Base-by-base conservation (phyloP, 768 basidiomycete species). In the Gymnopilus dilepis region DNA sequence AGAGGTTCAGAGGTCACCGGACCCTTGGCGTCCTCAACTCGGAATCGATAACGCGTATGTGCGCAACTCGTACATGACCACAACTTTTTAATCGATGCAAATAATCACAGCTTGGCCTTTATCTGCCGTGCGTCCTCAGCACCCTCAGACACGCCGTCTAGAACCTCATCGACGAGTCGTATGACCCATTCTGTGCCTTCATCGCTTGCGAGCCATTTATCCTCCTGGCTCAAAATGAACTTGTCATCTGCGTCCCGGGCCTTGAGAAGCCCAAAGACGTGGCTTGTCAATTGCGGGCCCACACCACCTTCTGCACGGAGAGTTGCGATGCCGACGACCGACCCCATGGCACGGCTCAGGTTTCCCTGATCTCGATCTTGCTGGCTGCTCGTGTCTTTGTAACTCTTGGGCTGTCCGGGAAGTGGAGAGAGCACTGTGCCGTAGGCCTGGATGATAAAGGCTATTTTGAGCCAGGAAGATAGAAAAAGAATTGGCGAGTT, bases 151-250 rank as follows among this genome's bases (percentile, higher is more conserved):
- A 92, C 86, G 61, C 87, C 87, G 74, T 92, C 91, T 64, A 90
- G 80, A 74, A 95, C 84, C 68, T 87, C 81, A 78, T 96, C 94
- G 56, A 94, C 86, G 50, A 85, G 90, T 69, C 89, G 87, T 69
- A 95, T 79, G 53, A 95, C 88, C 94, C 94, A 96, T 76, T 91
- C 90, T 19, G 91, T 85, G 33, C 94, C 94, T 73, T 94, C 91
- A 71, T 95, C 94, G 62, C 84, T 90, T 22, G 90, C 81, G 40
- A 96, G 83, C 89, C 90, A 96, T 60, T 76, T 80, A 72, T 94
- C 92, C 74, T 90, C 91, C 67, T 84, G 82, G 65, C 77, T 87
- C 65, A 86, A 79, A 6, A 28, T 28, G 17, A 17, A 50, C 17
- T 50, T 50, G 34, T 82, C 81, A 55, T 84, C 82, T 47, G 80